Conservation (phyloP, 768 basidiomycete species). For the Boletus speciosus region DNA sequence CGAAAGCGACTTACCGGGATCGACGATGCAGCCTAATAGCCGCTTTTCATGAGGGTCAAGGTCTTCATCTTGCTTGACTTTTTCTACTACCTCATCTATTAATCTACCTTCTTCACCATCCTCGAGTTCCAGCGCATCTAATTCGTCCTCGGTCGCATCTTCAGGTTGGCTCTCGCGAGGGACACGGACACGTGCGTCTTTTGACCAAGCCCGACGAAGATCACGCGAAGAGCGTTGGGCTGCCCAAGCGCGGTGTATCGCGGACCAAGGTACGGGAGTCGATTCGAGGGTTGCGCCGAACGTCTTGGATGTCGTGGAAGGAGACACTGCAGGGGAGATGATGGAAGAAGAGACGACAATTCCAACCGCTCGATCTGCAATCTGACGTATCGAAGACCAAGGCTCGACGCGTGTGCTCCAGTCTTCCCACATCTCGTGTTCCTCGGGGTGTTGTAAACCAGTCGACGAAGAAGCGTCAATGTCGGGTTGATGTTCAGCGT, state of each 20-base stretch:
- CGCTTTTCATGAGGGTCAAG: constrained; percentile 81
- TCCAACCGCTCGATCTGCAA: constrained; percentile 76
- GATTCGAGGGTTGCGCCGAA: constrained; percentile 34
- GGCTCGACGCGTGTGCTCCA: constrained; percentile 70
- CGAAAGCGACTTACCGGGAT: constrained; percentile 51
- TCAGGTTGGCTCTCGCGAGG: constrained; percentile 36
- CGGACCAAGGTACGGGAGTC: constrained; percentile 63
- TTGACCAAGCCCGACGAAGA: constrained; percentile 59
- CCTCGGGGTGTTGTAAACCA: constrained; percentile 15
- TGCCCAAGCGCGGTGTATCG: constrained; percentile 64
- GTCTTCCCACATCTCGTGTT: constrained; percentile 46
- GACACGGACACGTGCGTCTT: constrained; percentile 40
- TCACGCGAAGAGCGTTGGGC: constrained; percentile 48
- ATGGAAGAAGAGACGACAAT: constrained; percentile 44
- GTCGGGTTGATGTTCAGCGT: constrained; percentile 7
- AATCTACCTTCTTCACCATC: constrained; percentile 23
- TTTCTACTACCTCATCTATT: constrained; percentile 72
- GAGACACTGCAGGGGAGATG: constrained; percentile 5
- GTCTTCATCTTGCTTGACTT: constrained; percentile 67
- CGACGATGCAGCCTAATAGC: constrained; percentile 81
- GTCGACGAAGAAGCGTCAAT: background rate
- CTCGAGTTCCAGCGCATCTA: constrained; percentile 32
- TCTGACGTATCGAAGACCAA: constrained; percentile 67
- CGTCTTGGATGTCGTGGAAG: constrained; percentile 19
- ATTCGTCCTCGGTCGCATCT: constrained; percentile 31